Evolutionary conservation across 2,329 filamentous ascomycete species (phyloP).

Genomic region (Cytospora leucostoma): DNA sequence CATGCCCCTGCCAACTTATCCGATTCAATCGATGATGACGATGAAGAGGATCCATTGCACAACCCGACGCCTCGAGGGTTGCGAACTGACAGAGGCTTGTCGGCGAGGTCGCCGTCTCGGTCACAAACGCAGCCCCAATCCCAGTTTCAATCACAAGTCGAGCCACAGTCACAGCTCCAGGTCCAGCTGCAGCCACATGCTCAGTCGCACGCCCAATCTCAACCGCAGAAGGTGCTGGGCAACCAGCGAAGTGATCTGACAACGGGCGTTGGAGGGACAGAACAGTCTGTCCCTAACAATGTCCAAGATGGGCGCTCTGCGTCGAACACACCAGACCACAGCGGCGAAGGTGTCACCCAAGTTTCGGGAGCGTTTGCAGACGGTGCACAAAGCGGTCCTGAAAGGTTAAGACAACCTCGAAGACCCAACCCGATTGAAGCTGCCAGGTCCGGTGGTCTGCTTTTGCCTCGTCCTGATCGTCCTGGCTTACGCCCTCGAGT

Average conservation of each 20-base stretch:
- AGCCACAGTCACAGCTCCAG: too few relatives aligned
- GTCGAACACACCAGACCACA: neutral
- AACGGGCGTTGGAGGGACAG: neutral
- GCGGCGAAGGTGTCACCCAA: neutral
- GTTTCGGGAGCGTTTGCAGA: neutral
- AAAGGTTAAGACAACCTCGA: neutral
- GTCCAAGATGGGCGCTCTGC: neutral
- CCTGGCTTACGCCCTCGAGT: neutral
- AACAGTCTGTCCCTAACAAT: neutral
- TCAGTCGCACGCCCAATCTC: too few relatives aligned
- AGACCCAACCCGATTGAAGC: constrained; percentile 5
- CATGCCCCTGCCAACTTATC: constrained; percentile 1
- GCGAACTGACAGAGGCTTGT: neutral
- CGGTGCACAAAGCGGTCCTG: neutral
- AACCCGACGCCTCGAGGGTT: constrained; percentile 7
- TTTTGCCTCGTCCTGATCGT: constrained; percentile 2
- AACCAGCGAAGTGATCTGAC: neutral
- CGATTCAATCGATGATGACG: constrained; percentile 15
- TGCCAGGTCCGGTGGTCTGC: neutral
- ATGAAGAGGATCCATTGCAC: constrained; percentile 10
- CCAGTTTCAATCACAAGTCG: too few relatives aligned
- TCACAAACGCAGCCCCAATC: neutral
- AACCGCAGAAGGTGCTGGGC: too few relatives aligned
- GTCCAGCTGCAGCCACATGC: too few relatives aligned
- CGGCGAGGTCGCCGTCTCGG: neutral